These are phyloP conservation scores for Haplosporangium gracile DNA, from an alignment of 192 early-diverging fungal species.

Conservation along the genomic window DNA sequence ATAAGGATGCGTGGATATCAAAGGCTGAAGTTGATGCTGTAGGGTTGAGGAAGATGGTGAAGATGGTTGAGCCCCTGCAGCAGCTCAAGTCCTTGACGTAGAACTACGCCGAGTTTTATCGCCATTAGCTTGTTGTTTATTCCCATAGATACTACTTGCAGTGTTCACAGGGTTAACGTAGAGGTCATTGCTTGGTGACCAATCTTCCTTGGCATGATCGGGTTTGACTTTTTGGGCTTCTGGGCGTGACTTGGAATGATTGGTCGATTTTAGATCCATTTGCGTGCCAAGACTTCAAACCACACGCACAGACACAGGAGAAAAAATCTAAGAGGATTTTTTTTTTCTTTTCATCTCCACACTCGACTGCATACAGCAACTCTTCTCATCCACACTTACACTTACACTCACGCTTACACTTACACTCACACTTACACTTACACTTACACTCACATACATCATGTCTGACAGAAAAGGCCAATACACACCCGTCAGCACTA, in stretches of 20 bases:
- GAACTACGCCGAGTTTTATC: neutral
- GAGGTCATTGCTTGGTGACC: too few relatives aligned
- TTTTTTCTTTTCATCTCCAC: too few relatives aligned
- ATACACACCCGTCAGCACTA: conserved; percentile 16
- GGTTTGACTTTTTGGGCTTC: too few relatives aligned
- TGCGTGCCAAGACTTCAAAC: too few relatives aligned
- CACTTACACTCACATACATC: neutral
- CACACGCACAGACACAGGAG: too few relatives aligned
- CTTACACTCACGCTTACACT: neutral
- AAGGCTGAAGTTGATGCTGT: neutral
- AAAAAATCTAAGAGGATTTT: too few relatives aligned
- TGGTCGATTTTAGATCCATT: too few relatives aligned
- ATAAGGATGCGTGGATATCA: neutral
- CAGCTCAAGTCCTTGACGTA: neutral
- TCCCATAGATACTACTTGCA: neutral
- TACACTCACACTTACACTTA: neutral
- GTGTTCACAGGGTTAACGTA: too few relatives aligned
- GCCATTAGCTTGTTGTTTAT: neutral
- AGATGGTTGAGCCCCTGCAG: neutral
- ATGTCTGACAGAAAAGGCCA: conserved; percentile 49
- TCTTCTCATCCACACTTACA: neutral
- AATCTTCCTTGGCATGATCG: too few relatives aligned
- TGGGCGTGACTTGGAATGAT: too few relatives aligned
- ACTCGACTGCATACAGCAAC: neutral
- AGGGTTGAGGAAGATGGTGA: neutral